These are phyloP conservation scores for Suillus subluteus DNA, from an alignment of 768 basidiomycete species.

Conservation along the genomic window DNA sequence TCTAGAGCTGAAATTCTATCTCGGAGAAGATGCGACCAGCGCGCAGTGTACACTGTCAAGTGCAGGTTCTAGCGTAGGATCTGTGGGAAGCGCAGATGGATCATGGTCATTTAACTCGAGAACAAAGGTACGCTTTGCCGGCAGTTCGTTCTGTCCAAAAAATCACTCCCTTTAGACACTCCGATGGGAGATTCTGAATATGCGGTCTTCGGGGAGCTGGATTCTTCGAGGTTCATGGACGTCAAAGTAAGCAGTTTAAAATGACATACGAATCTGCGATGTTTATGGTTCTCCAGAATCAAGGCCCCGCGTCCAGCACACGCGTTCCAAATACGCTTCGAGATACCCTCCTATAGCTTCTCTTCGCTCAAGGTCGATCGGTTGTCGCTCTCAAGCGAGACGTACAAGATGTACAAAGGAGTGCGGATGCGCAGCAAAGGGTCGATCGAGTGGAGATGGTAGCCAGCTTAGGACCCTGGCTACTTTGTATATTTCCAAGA, in stretches of 20 bases:
- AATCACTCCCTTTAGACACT: slow-evolving; percentile 53
- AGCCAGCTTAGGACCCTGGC: slow-evolving; percentile 10
- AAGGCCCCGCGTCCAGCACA: slow-evolving; percentile 65
- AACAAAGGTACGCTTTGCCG: slow-evolving; percentile 49
- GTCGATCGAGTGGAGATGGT: slow-evolving; percentile 39
- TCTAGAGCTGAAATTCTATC: slow-evolving; percentile 68
- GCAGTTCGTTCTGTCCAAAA: not conserved
- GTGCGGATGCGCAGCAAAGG: slow-evolving; percentile 59
- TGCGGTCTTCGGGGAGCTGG: slow-evolving; percentile 70
- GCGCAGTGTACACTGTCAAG: slow-evolving; percentile 74
- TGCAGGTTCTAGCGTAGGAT: slow-evolving; percentile 51
- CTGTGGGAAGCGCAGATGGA: slow-evolving; percentile 46
- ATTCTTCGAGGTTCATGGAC: slow-evolving; percentile 79
- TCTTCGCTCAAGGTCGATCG: slow-evolving; percentile 87
- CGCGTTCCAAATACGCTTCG: slow-evolving; percentile 73
- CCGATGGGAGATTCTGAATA: slow-evolving; percentile 76
- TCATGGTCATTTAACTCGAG: slow-evolving; percentile 83
- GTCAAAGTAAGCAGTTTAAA: slow-evolving; percentile 53
- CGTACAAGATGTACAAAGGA: slow-evolving; percentile 92
- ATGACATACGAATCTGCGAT: not conserved
- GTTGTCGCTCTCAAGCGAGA: slow-evolving; percentile 76
- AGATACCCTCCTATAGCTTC: slow-evolving; percentile 69
- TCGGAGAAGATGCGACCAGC: slow-evolving; percentile 74
- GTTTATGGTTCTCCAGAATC: slow-evolving; percentile 39
- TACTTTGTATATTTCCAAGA: not conserved